Conservation (phyloP, 2,329 filamentous ascomycete species). For the Cadophora luteo-olivacea region DNA sequence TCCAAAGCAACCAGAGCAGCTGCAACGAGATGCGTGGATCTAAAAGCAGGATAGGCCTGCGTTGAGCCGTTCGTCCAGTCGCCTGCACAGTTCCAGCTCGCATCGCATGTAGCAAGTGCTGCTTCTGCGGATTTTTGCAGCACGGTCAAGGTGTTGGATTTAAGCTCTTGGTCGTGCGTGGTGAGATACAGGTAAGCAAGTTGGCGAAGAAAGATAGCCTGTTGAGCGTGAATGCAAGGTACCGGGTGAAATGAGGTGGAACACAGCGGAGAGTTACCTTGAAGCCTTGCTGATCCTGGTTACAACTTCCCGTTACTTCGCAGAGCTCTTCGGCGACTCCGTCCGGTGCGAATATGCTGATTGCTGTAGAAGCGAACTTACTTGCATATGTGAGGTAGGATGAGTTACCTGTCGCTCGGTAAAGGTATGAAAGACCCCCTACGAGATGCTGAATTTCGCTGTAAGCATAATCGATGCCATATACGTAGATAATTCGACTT, state of each 20-base stretch:
- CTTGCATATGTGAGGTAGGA: slow-evolving; percentile 18
- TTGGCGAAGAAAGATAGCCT: slow-evolving; percentile 20
- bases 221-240: neutral
- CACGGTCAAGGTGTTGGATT: slow-evolving; percentile 1
- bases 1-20: slow-evolving; percentile 18
- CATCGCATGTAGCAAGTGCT: slow-evolving; percentile 18
- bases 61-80: slow-evolving; percentile 14
- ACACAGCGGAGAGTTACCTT: neutral
- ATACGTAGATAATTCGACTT: neutral
- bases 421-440: slow-evolving; percentile 18
- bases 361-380: slow-evolving; percentile 11
- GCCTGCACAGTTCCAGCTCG: slow-evolving; percentile 13
- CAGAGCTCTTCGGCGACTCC: slow-evolving; percentile 19
- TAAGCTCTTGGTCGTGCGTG: slow-evolving; percentile 9
- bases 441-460: slow-evolving; percentile 8
- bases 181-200: slow-evolving; percentile 11
- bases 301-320: slow-evolving; percentile 11
- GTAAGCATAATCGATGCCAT: neutral
- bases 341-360: slow-evolving; percentile 10
- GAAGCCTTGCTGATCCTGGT: slow-evolving; percentile 23
- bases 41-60: slow-evolving; percentile 13
- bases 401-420: slow-evolving; percentile 18
- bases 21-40: slow-evolving; percentile 19
- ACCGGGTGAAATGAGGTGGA: neutral
- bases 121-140: slow-evolving; percentile 11